phyloP scores from a whole-genome alignment of 305 asterid species.

The Withania somnifera region DNA sequence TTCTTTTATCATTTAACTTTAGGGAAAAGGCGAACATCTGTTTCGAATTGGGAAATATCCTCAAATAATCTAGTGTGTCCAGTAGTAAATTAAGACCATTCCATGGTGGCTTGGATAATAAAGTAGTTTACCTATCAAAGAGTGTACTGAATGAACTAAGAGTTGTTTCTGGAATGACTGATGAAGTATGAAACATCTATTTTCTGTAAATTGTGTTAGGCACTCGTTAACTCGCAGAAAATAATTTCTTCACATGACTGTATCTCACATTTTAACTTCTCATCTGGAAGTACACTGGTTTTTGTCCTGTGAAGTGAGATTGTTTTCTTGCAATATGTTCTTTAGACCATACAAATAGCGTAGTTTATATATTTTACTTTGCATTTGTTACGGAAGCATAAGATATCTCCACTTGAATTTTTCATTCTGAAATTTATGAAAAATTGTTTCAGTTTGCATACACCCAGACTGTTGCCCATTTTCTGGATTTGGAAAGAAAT shows the following conservation, averaged over 20 bases:
- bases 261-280: background rate
- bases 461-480: background rate
- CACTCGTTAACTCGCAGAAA: background rate
- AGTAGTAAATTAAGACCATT: background rate
- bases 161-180: background rate
- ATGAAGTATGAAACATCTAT: background rate
- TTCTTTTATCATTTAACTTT: background rate
- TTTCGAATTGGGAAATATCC: background rate
- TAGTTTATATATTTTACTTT: background rate
- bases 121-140: background rate
- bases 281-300: background rate
- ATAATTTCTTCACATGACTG: background rate
- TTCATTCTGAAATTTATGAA: background rate
- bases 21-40: background rate
- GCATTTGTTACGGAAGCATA: background rate
- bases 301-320: background rate
- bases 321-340: background rate
- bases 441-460: background rate
- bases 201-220: background rate
- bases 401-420: background rate
- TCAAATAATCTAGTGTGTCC: background rate
- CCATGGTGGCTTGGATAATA: background rate
- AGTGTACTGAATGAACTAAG: background rate
- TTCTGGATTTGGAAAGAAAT: background rate
- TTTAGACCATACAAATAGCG: background rate